phyloP scores from a whole-genome alignment of 177 flowering plant species.

The Vitis hybrid region DNA sequence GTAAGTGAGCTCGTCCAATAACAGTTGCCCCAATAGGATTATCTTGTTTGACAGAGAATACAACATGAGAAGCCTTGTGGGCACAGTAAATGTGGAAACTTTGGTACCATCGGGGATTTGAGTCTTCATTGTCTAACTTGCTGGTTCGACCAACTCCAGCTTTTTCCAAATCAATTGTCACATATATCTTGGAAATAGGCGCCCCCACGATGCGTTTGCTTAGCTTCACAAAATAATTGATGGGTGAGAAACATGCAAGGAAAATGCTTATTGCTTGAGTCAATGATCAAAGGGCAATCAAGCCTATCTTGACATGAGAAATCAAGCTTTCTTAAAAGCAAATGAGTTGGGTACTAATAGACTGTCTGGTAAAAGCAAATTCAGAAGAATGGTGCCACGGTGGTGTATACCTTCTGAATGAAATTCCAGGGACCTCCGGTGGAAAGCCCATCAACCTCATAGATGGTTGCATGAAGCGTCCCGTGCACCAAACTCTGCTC shows the following conservation, averaged over 20 bases:
- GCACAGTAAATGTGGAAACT: conserved; percentile 21
- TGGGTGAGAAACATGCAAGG: too few species aligned
- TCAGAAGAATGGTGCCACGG: neutral
- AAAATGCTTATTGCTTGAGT: too few species aligned
- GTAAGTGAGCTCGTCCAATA: conserved; percentile 17
- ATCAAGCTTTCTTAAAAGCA: too few species aligned
- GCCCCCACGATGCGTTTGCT: too few species aligned
- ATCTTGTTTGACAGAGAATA: conserved; percentile 21
- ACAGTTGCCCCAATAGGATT: conserved; percentile 20
- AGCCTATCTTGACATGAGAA: too few species aligned
- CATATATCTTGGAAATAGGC: neutral
- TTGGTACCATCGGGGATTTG: conserved; percentile 18
- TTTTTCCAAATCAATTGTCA: conserved; percentile 15
- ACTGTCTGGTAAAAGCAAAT: neutral
- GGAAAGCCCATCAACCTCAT: conserved; percentile 27
- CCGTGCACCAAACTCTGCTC: conserved; percentile 39
- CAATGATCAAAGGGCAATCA: too few species aligned
- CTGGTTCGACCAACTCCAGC: conserved; percentile 13
- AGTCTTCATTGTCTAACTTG: neutral
- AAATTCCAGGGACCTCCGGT: conserved; percentile 5
- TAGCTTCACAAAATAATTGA: too few species aligned
- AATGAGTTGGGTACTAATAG: too few species aligned
- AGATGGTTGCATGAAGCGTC: conserved; percentile 37
- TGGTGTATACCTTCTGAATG: conserved; percentile 23
- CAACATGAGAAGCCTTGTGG: conserved; percentile 15